Evolutionary conservation across 495 filamentous ascomycete genomes (phyloP), one percentile per base, ranked within the genome.

Genomic region (Aspergillus olivimuriae): DNA sequence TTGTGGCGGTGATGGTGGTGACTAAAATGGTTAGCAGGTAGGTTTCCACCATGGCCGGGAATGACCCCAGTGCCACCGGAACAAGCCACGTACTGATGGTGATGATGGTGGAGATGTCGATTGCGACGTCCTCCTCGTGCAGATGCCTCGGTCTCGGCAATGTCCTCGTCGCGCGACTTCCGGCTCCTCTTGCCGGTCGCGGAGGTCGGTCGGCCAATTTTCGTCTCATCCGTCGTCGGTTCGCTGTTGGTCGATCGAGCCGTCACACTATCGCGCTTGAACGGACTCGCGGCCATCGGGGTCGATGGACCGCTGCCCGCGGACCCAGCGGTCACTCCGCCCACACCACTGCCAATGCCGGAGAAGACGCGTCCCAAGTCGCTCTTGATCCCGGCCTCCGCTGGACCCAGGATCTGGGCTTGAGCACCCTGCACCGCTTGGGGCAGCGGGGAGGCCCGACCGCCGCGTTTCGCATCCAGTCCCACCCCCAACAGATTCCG

Each of bases 351-450:
- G 30, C 89, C 89, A 52, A 95, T 84, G 15, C 89, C 89, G 3
- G 86, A 84, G 64, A 95, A 95, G 68, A 95, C 91, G 22, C 86
- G 78, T 7, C 88, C 88, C 57, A 95, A 85, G 53, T 94, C 89
- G 58, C 81, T 89, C 72, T 94, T 95, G 55, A 95, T 89, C 8
- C 80, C 80, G 0, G 89, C 82, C 52, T 94, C 88, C 4, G 79
- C 78, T 2, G 86, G 84, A 11, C 84, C 84, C 24, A 82, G 72
- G 24, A 80, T 74, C 49, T 86, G 84, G 22, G 81, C 84, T 65
- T 94, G 88, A 4, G 87, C 89, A 14, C 89, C 89, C 55, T 95
- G 89, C 2, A 95, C 89, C 8, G 89, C 89, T 63, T 95, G 89
- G 4, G 89, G 89, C 12, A 94, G 68, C 0, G 89, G 89, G 17